A percentile compares a stretch with the other conserved stretches of the same genome.
These are phyloP conservation scores for Vigna reflexopilosa DNA, from an alignment of 306 rosid genomes.

Conservation along the genomic window DNA sequence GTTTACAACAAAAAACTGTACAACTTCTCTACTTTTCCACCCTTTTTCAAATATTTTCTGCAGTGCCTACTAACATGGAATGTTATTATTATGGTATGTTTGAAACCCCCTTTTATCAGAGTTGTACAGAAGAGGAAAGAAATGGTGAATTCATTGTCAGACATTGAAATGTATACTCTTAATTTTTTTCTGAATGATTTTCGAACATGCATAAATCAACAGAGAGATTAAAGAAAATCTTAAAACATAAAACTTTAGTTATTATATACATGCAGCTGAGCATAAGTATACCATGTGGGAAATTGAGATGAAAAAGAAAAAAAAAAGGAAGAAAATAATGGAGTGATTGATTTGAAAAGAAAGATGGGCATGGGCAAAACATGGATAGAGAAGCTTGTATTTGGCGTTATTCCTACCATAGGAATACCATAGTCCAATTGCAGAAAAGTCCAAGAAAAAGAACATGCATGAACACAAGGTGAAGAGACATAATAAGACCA, in stretches of 20 bases:
- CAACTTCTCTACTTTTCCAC: background rate
- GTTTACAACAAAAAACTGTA: background rate
- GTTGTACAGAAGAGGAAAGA: no score
- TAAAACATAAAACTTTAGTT: no score
- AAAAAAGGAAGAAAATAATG: background rate
- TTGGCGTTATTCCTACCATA: conserved; percentile 48
- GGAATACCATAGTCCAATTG: conserved; percentile 31
- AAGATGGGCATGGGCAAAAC: conserved; percentile 21
- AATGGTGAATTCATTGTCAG: no score
- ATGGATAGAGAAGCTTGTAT: conserved; percentile 34
- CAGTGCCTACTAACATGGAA: background rate
- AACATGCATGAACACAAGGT: conserved; percentile 51
- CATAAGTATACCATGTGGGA: no score
- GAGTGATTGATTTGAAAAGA: conserved; percentile 30
- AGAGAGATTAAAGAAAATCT: no score
- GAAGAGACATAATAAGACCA: conserved; percentile 64
- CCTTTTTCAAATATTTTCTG: conserved; percentile 16
- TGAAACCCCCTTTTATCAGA: no score
- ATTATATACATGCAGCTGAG: no score
- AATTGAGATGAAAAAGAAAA: background rate
- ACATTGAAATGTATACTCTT: no score
- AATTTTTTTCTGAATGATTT: no score
- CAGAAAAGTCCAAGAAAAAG: conserved; percentile 63
- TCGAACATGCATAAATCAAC: no score
- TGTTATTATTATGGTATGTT: background rate